phyloP scores from a whole-genome alignment of 768 basidiomycete species.

The Rhodotorula toruloides region DNA sequence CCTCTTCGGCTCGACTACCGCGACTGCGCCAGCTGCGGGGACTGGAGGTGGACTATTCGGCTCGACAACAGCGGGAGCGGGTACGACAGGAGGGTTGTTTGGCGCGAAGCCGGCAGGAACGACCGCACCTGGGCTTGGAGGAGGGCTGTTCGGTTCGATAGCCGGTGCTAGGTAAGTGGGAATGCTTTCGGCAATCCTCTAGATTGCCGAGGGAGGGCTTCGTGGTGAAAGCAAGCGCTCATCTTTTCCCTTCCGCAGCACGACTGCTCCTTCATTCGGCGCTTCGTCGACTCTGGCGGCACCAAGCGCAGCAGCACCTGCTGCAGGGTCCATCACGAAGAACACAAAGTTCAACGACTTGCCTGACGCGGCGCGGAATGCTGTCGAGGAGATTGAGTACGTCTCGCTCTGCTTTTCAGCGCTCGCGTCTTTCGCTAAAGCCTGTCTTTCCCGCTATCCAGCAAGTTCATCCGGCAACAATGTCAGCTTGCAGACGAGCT shows the following conservation, averaged over 20 bases:
- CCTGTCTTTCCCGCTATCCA: not conserved
- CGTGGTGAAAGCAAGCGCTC: too few species aligned
- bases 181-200: too few species aligned
- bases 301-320: not conserved
- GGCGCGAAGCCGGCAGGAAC: not conserved
- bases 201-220: too few species aligned
- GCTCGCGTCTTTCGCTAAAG: not conserved
- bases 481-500: constrained; percentile 33
- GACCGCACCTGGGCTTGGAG: too few species aligned
- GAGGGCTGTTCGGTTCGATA: too few species aligned
- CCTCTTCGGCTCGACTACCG: constrained; percentile 1
- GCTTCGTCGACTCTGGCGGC: not conserved
- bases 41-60: constrained; percentile 10
- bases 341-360: constrained; percentile 40
- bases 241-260: not conserved
- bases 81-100: constrained; percentile 14
- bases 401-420: not conserved
- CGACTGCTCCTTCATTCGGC: not conserved
- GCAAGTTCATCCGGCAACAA: constrained; percentile 36
- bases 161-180: too few species aligned
- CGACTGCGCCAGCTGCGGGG: not conserved
- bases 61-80: not conserved
- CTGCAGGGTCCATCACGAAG: constrained; percentile 20
- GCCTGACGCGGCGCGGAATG: constrained; percentile 35
- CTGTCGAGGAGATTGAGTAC: constrained; percentile 40